phyloP scores from a whole-genome alignment of 2,329 filamentous ascomycete species.

The Chaetothyriales sp. region DNA sequence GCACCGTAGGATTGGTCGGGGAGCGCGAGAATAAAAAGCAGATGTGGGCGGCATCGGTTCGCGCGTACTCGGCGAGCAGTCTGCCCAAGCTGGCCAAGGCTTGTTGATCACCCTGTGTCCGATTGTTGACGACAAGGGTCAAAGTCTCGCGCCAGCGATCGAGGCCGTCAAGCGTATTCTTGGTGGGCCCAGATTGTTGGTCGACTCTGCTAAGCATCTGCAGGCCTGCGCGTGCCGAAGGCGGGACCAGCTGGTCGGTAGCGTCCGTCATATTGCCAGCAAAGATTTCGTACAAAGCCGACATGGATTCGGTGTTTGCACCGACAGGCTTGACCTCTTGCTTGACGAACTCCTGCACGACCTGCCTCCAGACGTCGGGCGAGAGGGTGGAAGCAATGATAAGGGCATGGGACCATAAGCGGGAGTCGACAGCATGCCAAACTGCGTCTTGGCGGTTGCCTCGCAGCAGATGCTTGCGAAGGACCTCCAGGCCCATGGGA shows the following conservation, averaged over 20 bases:
- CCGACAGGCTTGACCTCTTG: conserved; percentile 79
- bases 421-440: conserved; percentile 84
- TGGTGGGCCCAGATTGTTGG: conserved; percentile 44
- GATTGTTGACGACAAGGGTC: conserved; percentile 72
- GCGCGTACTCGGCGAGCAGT: conserved; percentile 69
- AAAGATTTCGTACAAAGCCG: conserved; percentile 83
- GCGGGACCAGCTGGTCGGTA: conserved; percentile 86
- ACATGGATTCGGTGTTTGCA: conserved; percentile 71
- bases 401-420: conserved; percentile 93
- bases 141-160: conserved; percentile 92
- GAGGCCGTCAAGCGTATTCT: conserved; percentile 67
- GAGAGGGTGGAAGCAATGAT: conserved; percentile 72
- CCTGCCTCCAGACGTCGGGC: conserved; percentile 67
- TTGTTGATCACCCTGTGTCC: conserved; percentile 63
- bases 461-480: conserved; percentile 59
- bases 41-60: conserved; percentile 81
- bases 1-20: conserved; percentile 40
- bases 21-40: conserved; percentile 79
- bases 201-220: conserved; percentile 73
- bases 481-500: conserved; percentile 52
- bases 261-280: conserved; percentile 91
- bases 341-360: conserved; percentile 87
- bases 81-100: conserved; percentile 70
- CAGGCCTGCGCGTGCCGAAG: conserved; percentile 79
- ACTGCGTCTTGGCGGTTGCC: conserved; percentile 85